These are phyloP conservation scores for Bromus sterilis DNA, from an alignment of 176 grass and related monocot species.

Conservation along the genomic window DNA sequence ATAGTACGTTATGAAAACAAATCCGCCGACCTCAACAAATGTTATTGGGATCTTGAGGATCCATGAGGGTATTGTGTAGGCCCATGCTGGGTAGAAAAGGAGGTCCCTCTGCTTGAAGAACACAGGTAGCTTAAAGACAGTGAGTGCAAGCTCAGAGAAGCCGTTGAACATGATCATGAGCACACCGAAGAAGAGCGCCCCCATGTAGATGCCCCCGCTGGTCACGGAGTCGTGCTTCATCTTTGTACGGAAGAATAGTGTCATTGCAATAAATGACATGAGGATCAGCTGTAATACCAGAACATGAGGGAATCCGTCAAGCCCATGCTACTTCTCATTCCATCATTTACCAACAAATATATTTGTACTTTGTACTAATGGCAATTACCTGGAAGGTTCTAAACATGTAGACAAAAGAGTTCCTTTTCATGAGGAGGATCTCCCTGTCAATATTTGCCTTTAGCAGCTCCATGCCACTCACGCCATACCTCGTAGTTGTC, in stretches of 20 bases:
- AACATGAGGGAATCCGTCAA: constrained; percentile 15
- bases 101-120: constrained; percentile 96
- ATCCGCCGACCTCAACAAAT: constrained; percentile 66
- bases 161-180: constrained; percentile 87
- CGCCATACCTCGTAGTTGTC: constrained; percentile 65
- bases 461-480: constrained; percentile 51
- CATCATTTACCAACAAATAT: neutral
- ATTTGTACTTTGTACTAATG: neutral
- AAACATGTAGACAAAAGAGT: constrained; percentile 93
- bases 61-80: constrained; percentile 80
- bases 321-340: neutral
- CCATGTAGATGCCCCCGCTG: constrained; percentile 47
- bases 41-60: constrained; percentile 82
- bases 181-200: constrained; percentile 68
- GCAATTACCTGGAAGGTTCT: constrained; percentile 55
- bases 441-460: constrained; percentile 76
- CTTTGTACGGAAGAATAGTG: constrained; percentile 73
- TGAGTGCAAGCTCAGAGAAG: constrained; percentile 62
- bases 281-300: constrained; percentile 47
- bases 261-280: constrained; percentile 64
- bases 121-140: constrained; percentile 67
- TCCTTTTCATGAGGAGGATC: constrained; percentile 92
- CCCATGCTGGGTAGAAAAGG: constrained; percentile 89
- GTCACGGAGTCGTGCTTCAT: constrained; percentile 40
- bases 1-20: constrained; percentile 82